These are phyloP conservation scores for Onygena corvina DNA, from an alignment of 2,329 filamentous ascomycete species.

Conservation along the genomic window DNA sequence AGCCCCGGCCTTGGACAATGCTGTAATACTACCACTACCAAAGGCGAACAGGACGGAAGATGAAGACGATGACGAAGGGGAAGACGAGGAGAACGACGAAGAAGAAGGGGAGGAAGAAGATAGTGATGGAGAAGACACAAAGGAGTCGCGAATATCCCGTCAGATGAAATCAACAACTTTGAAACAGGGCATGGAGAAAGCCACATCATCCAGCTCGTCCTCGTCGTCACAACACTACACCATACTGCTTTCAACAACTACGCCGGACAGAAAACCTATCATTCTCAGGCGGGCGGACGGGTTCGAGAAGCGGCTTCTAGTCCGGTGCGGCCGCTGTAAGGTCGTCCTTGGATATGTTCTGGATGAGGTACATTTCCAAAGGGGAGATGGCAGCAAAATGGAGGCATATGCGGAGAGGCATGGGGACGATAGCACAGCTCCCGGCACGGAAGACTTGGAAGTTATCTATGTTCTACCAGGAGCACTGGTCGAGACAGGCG, in stretches of 20 bases:
- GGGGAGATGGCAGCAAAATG: constrained; percentile 15
- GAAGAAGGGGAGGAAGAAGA: constrained; percentile 13
- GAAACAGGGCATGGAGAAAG: constrained; percentile 18
- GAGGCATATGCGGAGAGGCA: constrained; percentile 11
- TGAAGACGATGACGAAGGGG: constrained; percentile 12
- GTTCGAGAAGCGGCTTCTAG: constrained; percentile 53
- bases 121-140: background rate
- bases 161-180: background rate
- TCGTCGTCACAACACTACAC: constrained; percentile 29
- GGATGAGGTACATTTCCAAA: constrained; percentile 39
- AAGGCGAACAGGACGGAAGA: constrained; percentile 14
- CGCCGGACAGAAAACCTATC: constrained; percentile 38
- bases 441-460: constrained; percentile 14
- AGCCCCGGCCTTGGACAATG: constrained; percentile 39
- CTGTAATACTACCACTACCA: constrained; percentile 46
- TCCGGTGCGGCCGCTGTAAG: constrained; percentile 50
- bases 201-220: background rate
- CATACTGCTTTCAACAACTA: constrained; percentile 41
- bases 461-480: constrained; percentile 51
- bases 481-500: constrained; percentile 46
- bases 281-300: constrained; percentile 49
- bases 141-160: background rate
- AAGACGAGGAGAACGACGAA: constrained; percentile 16
- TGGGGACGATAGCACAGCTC: constrained; percentile 14
- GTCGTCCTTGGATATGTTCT: constrained; percentile 52